Conservation (phyloP, 2,329 filamentous ascomycete genomes). For the Alternaria metachromatica region DNA sequence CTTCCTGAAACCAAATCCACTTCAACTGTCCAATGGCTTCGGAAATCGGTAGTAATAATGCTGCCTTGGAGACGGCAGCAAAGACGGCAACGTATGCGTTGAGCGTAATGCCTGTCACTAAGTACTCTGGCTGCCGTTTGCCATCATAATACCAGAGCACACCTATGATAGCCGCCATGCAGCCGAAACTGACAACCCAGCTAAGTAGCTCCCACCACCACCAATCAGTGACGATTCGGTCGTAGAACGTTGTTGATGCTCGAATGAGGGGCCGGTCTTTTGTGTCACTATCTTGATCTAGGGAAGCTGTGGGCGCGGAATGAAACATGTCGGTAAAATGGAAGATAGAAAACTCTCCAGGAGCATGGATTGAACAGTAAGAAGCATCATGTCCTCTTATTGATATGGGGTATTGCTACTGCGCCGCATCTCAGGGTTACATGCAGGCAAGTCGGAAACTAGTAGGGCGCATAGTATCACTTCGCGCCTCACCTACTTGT, state of each 20-base stretch:
- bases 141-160: conserved; percentile 21
- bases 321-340: background rate
- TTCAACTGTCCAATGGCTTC: conserved; percentile 33
- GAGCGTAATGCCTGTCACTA: conserved; percentile 22
- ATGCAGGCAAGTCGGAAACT: background rate
- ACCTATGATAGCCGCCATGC: conserved; percentile 19
- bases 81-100: conserved; percentile 27
- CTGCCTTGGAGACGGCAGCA: conserved; percentile 26
- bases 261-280: conserved; percentile 10
- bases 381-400: background rate
- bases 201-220: conserved; percentile 30
- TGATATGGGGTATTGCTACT: background rate
- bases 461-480: background rate
- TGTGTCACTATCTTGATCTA: background rate
- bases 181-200: conserved; percentile 17
- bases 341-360: background rate
- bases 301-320: background rate
- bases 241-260: conserved; percentile 20
- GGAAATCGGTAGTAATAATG: conserved; percentile 25
- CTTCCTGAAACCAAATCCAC: conserved; percentile 27
- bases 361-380: background rate
- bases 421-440: background rate
- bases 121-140: conserved; percentile 17
- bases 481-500: background rate
- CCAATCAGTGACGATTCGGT: conserved; percentile 24